Evolutionary conservation across 1,284 basidiomycete genomes (phyloP), one percentile per base, ranked within the genome.

Genomic region (Ustilago trichophora): DNA sequence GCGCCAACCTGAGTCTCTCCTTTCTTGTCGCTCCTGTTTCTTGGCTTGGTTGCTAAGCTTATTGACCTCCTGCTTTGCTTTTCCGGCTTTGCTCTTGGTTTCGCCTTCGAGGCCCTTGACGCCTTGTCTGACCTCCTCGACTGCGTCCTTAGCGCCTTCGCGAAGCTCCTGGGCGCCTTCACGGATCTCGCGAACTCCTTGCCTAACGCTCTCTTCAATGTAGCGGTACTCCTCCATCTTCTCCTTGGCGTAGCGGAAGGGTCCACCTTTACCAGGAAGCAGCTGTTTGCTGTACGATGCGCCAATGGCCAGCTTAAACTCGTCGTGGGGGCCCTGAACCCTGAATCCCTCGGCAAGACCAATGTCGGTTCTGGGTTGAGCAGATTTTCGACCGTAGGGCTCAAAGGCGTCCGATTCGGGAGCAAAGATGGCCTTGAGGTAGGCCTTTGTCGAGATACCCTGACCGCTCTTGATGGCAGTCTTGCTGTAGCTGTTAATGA

Each of bases 281-380:
- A 84, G 69, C 73, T 83, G 68, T 54, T 66, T 71, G 34, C 53
- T 57, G 68, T 84, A 83, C 54, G 83, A 82, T 12, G 83, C 83
- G 26, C 84, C 84, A 52, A 85, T 82, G 46, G 83, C 82, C 35
- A 85, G 73, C 46, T 84, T 76, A 72, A 81, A 84, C 66, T 83
- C 84, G 44, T 83, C 82, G 38, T 79, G 73, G 43, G 81, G 73
- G 1, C 83, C 84, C 53, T 83, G 43, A 19, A 71, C 58, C 4
- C 53, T 38, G 34, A 66, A 53, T 3, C 68, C 68, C 21, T 66
- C 53, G 18, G 63, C 58, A 3, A 71, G 41, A 4, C 68, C 68
- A 3, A 71, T 44, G 15, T 71, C 38, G 27, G 54, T 71, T 3
- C 32, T 22, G 2, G 57, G 43, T 80, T 79, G 83, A 82, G 76